Evolutionary conservation across 1,139 yeast species (phyloP), one percentile per base, ranked within the genome.

Genomic region (Taphrina sp.): DNA sequence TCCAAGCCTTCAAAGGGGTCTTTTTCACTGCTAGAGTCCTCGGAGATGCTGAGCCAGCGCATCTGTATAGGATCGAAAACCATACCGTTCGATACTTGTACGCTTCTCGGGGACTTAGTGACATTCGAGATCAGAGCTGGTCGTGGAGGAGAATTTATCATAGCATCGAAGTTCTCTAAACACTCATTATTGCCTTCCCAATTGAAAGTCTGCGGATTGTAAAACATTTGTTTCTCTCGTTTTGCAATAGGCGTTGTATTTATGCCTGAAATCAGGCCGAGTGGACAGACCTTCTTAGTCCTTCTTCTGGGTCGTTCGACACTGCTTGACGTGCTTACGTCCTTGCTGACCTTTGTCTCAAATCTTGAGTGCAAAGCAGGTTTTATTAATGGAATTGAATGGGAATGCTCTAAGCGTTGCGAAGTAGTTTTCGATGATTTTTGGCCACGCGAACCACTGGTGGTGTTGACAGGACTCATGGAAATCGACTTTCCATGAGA

Each of bases 181-280:
- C 81, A 86, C 19, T 72, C 72, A 45, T 82, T 85, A 63, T 83
- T 83, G 2, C 89, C 89, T 65, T 82, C 88, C 89, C 89, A 83
- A 38, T 70, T 69, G 58, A 74, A 74, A 33, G 75, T 72, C 14
- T 65, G 66, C 3, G 81, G 75, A 62, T 83, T 81, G 62, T 74
- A 82, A 51, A 71, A 74, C 89, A 82, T 83, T 7, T 69, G 69
- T 34, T 66, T 63, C 52, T 63, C 63, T 12, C 68, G 42, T 37
- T 58, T 47, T 4, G 63, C 59, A 7, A 17, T 19, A 1, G 46
- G 54, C 22, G 44, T 39, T 7, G 39, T 49, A 24, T 49, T 49
- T 39, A 49, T 41, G 8, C 28, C 44, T 7, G 45, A 23, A 24
- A 49, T 49, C 34, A 49, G 39, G 7, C 44, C 33, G 10, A 46